These are phyloP conservation scores for Thalia dealbata DNA, from an alignment of 176 grass and related monocot genomes.

Conservation along the genomic window DNA sequence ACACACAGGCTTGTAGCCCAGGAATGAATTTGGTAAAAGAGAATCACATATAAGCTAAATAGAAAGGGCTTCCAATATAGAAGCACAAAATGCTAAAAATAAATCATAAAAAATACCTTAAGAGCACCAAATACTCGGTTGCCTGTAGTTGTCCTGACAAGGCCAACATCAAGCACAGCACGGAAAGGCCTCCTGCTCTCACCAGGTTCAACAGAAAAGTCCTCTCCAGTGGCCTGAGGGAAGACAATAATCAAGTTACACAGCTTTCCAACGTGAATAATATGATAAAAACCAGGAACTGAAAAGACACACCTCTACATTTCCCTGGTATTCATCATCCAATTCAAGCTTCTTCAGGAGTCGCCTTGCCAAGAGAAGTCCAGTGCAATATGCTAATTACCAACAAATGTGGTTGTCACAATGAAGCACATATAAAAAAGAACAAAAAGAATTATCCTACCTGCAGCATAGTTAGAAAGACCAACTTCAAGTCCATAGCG, in stretches of 20 bases:
- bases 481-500: constrained; percentile 66
- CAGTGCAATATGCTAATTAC: constrained; percentile 62
- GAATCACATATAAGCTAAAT: too few species aligned
- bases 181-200: constrained; percentile 79
- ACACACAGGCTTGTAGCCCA: too few species aligned
- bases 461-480: constrained; percentile 77
- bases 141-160: constrained; percentile 66
- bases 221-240: constrained; percentile 63
- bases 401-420: background rate
- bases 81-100: background rate
- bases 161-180: constrained; percentile 74
- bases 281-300: background rate
- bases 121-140: constrained; percentile 84
- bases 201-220: constrained; percentile 62
- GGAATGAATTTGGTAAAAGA: too few species aligned
- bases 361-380: constrained; percentile 67
- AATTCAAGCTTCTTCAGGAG: constrained; percentile 49
- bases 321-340: constrained; percentile 70
- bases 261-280: background rate
- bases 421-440: background rate
- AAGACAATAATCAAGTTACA: constrained; percentile 3
- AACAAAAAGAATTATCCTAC: constrained; percentile 19
- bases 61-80: too few species aligned
- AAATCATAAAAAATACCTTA: constrained; percentile 28
- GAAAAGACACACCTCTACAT: constrained; percentile 41